Conservation (phyloP, 805 yeast species). For the Nakazawaea siamensis region DNA sequence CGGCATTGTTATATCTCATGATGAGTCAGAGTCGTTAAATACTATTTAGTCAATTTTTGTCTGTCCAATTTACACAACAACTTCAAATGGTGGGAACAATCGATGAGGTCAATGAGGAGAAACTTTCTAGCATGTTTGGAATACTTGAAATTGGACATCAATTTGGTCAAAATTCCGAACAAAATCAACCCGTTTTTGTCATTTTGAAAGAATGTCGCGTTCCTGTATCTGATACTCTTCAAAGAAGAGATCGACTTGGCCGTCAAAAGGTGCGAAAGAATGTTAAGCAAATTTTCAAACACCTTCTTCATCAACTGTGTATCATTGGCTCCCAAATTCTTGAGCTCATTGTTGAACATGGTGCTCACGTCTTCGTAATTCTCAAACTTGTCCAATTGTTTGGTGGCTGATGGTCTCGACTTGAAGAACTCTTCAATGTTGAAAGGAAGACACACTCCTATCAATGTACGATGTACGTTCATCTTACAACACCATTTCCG, state of each 20-base stretch:
- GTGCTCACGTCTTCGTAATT: slow-evolving; percentile 1
- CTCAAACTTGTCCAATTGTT: slow-evolving; percentile 14
- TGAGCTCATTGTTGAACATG: slow-evolving; percentile 5
- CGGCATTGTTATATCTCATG: no score
- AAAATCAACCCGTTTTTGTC: slow-evolving; percentile 30
- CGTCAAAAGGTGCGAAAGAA: slow-evolving; percentile 17
- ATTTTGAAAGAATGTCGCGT: slow-evolving; percentile 12
- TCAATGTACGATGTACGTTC: slow-evolving; percentile 32
- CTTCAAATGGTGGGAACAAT: slow-evolving; percentile 45
- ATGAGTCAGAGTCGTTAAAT: no score
- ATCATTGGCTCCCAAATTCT: slow-evolving; percentile 1
- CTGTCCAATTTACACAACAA: slow-evolving; percentile 38
- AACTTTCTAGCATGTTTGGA: slow-evolving; percentile 56
- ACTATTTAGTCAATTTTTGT: slow-evolving; percentile 15
- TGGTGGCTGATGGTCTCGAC: slow-evolving; percentile 14
- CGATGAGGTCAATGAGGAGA: slow-evolving; percentile 52
- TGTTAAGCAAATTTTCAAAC: slow-evolving; percentile 19
- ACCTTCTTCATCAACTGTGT: slow-evolving; percentile 17
- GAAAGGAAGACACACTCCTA: slow-evolving; percentile 20
- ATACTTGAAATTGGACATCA: slow-evolving; percentile 50
- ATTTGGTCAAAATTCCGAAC: slow-evolving; percentile 41
- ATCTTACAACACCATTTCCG: slow-evolving; percentile 59
- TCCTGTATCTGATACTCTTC: slow-evolving; percentile 39
- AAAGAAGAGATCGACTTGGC: slow-evolving; percentile 27
- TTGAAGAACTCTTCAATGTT: slow-evolving; percentile 14